phyloP scores from a whole-genome alignment of 495 filamentous ascomycete genomes.

The Aspergillus bridgeri region DNA sequence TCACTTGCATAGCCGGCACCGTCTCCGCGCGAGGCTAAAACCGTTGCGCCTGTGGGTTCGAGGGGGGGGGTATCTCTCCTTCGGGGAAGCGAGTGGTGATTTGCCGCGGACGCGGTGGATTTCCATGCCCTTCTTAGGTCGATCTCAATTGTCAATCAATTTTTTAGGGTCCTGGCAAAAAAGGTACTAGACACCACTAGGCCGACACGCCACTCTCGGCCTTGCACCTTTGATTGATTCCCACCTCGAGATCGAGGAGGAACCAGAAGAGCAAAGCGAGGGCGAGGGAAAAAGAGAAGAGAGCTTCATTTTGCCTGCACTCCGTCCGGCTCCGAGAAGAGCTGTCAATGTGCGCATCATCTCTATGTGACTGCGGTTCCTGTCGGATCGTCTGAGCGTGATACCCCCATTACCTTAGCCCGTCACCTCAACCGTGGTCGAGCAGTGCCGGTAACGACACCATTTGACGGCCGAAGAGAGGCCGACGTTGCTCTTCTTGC shows the following conservation, averaged over 20 bases:
- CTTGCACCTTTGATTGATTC: slow-evolving; percentile 22
- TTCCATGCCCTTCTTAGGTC: slow-evolving; percentile 19
- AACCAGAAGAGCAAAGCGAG: slow-evolving; percentile 13
- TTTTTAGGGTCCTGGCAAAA: slow-evolving; percentile 17
- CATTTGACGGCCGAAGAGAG: slow-evolving; percentile 18
- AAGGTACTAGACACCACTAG: slow-evolving; percentile 9
- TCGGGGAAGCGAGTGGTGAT: slow-evolving; percentile 25
- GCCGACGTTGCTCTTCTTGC: slow-evolving; percentile 17
- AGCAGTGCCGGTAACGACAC: slow-evolving; percentile 24
- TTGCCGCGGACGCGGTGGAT: slow-evolving; percentile 28
- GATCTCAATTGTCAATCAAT: slow-evolving; percentile 19
- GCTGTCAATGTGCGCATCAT: slow-evolving; percentile 39
- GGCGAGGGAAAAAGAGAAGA: slow-evolving; percentile 29
- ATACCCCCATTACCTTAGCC: slow-evolving; percentile 25
- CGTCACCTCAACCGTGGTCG: slow-evolving; percentile 31
- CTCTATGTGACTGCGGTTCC: slow-evolving; percentile 26
- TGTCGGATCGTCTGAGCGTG: slow-evolving; percentile 30
- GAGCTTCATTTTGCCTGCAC: background rate
- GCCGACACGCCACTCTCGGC: no score
- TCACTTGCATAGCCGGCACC: slow-evolving; percentile 42
- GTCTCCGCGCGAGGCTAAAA: slow-evolving; percentile 23
- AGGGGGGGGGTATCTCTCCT: slow-evolving; percentile 10
- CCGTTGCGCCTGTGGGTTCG: slow-evolving; percentile 24
- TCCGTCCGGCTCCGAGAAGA: background rate
- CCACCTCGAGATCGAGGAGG: background rate